Evolutionary conservation across 371 early-diverging fungal genomes (phyloP).

Genomic region (Mucor indicus): DNA sequence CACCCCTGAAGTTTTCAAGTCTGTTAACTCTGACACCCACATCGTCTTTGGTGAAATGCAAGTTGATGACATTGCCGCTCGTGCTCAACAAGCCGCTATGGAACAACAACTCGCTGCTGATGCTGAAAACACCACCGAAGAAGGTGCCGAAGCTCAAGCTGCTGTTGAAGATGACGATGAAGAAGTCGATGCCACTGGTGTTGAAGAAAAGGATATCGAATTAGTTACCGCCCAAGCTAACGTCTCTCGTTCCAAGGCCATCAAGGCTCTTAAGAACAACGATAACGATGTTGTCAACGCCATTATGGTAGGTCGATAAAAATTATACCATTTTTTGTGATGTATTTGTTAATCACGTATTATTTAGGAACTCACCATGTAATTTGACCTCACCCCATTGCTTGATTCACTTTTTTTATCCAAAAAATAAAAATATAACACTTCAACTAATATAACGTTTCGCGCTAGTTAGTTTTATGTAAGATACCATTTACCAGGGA

Average conservation of each 20-base stretch:
- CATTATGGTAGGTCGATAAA: slow-evolving; percentile 72
- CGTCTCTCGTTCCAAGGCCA: slow-evolving; percentile 84
- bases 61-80: slow-evolving; percentile 82
- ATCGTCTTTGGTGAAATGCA: slow-evolving; percentile 96
- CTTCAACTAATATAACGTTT: too few species aligned
- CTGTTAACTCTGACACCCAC: slow-evolving; percentile 86
- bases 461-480: too few species aligned
- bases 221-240: slow-evolving; percentile 91
- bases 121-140: slow-evolving; percentile 48
- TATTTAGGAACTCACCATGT: not conserved
- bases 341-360: not conserved
- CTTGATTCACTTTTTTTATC: too few species aligned
- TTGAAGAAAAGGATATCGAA: slow-evolving; percentile 91
- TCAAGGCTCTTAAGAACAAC: slow-evolving; percentile 87
- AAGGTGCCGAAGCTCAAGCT: slow-evolving; percentile 37
- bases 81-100: slow-evolving; percentile 54
- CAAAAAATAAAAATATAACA: too few species aligned
- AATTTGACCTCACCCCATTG: too few species aligned
- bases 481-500: too few species aligned
- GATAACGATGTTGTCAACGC: slow-evolving; percentile 94
- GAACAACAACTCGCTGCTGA: slow-evolving; percentile 45
- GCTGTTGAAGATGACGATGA: slow-evolving; percentile 59
- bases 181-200: slow-evolving; percentile 69
- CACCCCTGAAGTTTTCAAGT: slow-evolving; percentile 93
- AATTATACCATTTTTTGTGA: not conserved